A percentile compares a stretch with the other conserved stretches of the same genome.
These are phyloP conservation scores for Trypanosoma vivax DNA, from an alignment of 208 protist genomes.

Conservation along the genomic window DNA sequence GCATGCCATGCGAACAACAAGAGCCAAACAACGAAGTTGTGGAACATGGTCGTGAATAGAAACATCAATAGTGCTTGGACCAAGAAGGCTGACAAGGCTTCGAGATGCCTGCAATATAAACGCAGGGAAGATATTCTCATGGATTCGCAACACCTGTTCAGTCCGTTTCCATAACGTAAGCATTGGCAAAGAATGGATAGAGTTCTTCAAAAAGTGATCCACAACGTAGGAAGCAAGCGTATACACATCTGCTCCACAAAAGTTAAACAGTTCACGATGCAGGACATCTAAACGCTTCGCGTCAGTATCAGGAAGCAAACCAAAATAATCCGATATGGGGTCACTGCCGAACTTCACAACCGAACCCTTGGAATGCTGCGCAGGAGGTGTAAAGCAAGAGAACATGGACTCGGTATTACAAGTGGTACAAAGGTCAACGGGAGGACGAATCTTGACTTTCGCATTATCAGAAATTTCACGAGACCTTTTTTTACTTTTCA, in stretches of 20 bases:
- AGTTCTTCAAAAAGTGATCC: slow-evolving; percentile 20
- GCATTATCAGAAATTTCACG: background rate
- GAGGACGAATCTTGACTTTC: slow-evolving; percentile 2
- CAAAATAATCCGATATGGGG: slow-evolving; percentile 25
- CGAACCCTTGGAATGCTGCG: slow-evolving; percentile 9
- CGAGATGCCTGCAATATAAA: slow-evolving; percentile 9
- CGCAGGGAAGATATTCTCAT: slow-evolving; percentile 9
- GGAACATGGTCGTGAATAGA: slow-evolving; percentile 1
- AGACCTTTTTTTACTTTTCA: slow-evolving; percentile 9
- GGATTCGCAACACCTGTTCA: slow-evolving; percentile 16
- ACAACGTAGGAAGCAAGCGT: slow-evolving; percentile 17
- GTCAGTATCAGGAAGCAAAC: slow-evolving; percentile 22
- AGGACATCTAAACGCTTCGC: slow-evolving; percentile 11
- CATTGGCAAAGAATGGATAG: slow-evolving; percentile 1
- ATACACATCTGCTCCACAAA: slow-evolving; percentile 11
- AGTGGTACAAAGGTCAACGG: background rate
- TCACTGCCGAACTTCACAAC: slow-evolving; percentile 28
- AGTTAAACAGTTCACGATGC: slow-evolving; percentile 19
- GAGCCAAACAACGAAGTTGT: slow-evolving; percentile 13
- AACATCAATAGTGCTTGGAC: slow-evolving; percentile 5
- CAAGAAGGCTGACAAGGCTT: slow-evolving; percentile 13
- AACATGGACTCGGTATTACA: slow-evolving; percentile 15
- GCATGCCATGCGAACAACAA: slow-evolving; percentile 24
- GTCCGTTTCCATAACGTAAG: slow-evolving; percentile 26
- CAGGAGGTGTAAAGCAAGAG: slow-evolving; percentile 9